Conservation (phyloP, 345 rosid genomes). For the Corymbia maculata region DNA sequence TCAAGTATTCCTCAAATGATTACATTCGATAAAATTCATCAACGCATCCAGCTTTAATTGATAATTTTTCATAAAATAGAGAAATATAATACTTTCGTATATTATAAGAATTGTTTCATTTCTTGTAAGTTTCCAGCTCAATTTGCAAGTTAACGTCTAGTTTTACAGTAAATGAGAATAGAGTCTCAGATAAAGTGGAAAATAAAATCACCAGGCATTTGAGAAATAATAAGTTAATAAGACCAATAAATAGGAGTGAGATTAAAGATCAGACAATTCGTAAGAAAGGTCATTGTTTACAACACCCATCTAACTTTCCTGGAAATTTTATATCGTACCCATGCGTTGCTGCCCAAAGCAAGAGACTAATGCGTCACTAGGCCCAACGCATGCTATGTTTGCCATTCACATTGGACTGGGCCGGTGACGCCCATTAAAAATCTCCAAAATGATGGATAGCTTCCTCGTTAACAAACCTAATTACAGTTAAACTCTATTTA, state of each 20-base stretch:
- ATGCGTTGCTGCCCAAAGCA: background rate
- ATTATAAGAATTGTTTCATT: too few species aligned
- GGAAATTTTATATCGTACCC: background rate
- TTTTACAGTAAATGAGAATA: too few species aligned
- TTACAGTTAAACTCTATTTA: too few species aligned
- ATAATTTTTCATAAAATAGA: too few species aligned
- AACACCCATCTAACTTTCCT: background rate
- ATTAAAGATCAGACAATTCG: too few species aligned
- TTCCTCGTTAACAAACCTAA: background rate
- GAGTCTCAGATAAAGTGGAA: background rate
- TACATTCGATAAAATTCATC: background rate
- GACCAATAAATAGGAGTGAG: background rate
- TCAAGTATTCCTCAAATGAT: background rate
- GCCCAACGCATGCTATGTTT: background rate
- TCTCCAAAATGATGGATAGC: background rate
- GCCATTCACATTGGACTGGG: background rate
- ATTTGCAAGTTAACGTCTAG: background rate
- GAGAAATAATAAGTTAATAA: background rate
- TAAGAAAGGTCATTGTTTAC: background rate
- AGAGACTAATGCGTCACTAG: background rate
- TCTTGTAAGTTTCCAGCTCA: too few species aligned
- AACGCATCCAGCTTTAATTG: background rate
- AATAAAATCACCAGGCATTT: background rate
- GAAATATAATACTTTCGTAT: too few species aligned
- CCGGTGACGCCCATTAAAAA: background rate